Conservation (phyloP, 257 asterid genomes). For the Plantago elongata region DNA sequence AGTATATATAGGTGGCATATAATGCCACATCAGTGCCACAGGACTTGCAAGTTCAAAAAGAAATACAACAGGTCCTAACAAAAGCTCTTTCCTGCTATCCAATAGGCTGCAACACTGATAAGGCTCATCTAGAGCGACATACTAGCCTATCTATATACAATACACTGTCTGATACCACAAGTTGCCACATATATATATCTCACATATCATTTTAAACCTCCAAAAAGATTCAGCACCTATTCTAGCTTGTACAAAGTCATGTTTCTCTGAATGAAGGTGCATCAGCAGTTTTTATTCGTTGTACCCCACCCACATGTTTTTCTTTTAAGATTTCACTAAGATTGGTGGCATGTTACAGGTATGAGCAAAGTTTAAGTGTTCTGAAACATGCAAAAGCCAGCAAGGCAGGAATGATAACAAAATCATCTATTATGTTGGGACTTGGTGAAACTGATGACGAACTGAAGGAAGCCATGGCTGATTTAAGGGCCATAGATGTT, state of each 20-base stretch:
- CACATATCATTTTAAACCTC: background rate
- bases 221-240: no score
- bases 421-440: slow-evolving; percentile 93
- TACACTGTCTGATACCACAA: background rate
- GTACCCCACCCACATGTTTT: no score
- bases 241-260: no score
- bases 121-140: background rate
- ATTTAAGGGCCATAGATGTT: slow-evolving; percentile 81
- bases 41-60: no score
- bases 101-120: no score
- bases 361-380: slow-evolving; percentile 85
- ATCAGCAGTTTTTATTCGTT: no score
- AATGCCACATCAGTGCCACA: no score
- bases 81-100: no score
- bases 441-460: slow-evolving; percentile 96
- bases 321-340: slow-evolving; percentile 5
- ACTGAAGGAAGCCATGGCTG: slow-evolving; percentile 83
- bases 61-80: no score
- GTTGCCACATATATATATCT: slow-evolving; percentile 2
- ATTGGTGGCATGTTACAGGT: slow-evolving; percentile 44
- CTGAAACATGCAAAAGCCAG: slow-evolving; percentile 78
- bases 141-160: no score
- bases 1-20: no score
- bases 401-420: slow-evolving; percentile 88
- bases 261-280: no score